Evolutionary conservation across 1,284 basidiomycete genomes (phyloP).

Genomic region (Vanrija pseudolonga): DNA sequence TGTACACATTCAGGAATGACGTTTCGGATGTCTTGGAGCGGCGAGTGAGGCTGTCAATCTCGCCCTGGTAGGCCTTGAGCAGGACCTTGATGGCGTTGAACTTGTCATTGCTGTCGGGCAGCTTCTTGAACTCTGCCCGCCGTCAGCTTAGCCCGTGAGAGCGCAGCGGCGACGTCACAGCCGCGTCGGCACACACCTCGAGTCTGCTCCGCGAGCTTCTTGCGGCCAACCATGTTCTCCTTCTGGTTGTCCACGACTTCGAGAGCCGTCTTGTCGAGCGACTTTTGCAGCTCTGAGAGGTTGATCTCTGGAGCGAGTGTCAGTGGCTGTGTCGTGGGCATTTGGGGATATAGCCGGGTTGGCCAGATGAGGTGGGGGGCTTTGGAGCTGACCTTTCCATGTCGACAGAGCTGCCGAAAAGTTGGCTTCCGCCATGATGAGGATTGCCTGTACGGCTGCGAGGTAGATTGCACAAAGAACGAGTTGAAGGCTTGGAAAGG

Average conservation of each 20-base stretch:
- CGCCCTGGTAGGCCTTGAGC: constrained; percentile 91
- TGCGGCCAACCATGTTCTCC: constrained; percentile 88
- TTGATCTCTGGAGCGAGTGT: constrained; percentile 63
- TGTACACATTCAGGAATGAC: constrained; percentile 89
- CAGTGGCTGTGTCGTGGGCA: background rate
- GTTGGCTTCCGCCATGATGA: constrained; percentile 52
- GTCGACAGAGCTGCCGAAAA: constrained; percentile 80
- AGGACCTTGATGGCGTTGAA: constrained; percentile 76
- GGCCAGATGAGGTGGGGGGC: background rate
- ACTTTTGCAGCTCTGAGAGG: constrained; percentile 85
- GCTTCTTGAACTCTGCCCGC: constrained; percentile 81
- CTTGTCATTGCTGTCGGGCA: constrained; percentile 77
- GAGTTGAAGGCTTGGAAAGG: background rate
- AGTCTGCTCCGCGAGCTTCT: constrained; percentile 86
- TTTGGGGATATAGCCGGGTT: background rate
- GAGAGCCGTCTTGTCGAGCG: constrained; percentile 80
- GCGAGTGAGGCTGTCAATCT: constrained; percentile 91
- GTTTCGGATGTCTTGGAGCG: constrained; percentile 87
- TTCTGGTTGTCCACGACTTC: constrained; percentile 98
- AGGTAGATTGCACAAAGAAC: background rate
- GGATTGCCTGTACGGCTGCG: background rate
- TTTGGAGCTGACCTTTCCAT: constrained; percentile 67
- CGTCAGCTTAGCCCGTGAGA: background rate
- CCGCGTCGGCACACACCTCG: constrained; percentile 60
- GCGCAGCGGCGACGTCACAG: background rate